These are phyloP conservation scores for Melampsora americana DNA, from an alignment of 1,284 basidiomycete species.

Conservation along the genomic window DNA sequence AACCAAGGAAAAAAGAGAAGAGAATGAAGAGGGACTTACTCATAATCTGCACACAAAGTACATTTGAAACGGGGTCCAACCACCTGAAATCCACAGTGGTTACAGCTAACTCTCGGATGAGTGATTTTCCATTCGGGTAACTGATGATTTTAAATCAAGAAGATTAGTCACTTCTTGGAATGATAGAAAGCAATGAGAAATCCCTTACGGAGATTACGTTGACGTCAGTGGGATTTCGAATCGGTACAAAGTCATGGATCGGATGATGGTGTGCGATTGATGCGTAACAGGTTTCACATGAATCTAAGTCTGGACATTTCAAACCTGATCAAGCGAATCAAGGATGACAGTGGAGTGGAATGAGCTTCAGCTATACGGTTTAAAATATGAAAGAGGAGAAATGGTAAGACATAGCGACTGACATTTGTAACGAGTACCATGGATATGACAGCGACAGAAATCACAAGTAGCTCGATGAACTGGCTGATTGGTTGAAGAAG, in stretches of 20 bases:
- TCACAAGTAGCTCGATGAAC: constrained; percentile 34
- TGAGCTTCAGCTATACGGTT: no score
- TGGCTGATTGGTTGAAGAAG: constrained; percentile 13
- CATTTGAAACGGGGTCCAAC: constrained; percentile 41
- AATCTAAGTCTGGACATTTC: constrained; percentile 39
- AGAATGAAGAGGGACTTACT: constrained; percentile 12
- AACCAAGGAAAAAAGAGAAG: not conserved
- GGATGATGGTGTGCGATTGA: constrained; percentile 31
- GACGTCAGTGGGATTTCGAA: constrained; percentile 17
- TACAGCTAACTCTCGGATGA: constrained; percentile 33
- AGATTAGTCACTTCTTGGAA: not conserved
- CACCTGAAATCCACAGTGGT: constrained; percentile 29
- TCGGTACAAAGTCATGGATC: constrained; percentile 29
- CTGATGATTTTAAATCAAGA: not conserved
- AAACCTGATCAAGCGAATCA: constrained; percentile 12
- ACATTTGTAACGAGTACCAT: constrained; percentile 40
- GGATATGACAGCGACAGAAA: constrained; percentile 40
- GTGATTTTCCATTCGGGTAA: constrained; percentile 39
- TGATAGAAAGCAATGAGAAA: not conserved
- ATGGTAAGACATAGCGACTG: not conserved
- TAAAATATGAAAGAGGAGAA: not conserved
- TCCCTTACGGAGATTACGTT: constrained; percentile 22
- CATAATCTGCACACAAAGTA: constrained; percentile 28
- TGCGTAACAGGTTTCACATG: constrained; percentile 24
- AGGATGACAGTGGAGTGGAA: not conserved